Evolutionary conservation across 805 yeast species (phyloP).

Genomic region (Jamesozyma lodderae): DNA sequence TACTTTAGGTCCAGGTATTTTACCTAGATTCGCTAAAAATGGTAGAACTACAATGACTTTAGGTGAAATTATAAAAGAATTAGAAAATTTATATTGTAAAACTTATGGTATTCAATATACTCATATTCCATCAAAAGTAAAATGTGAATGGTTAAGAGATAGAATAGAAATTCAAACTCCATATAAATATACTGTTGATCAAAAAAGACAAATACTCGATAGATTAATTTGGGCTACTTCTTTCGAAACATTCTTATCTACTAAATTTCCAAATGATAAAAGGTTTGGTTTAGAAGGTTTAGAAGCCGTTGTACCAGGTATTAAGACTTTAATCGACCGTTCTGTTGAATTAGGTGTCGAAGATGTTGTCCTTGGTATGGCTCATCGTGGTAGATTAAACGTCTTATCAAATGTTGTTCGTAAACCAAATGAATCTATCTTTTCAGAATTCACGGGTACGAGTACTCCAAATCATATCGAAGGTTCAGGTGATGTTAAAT

Average conservation of each 20-base stretch:
- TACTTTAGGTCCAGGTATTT: conserved; percentile 93
- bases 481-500: conserved; percentile 98
- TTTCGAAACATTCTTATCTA: conserved; percentile 84
- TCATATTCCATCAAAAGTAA: conserved; percentile 89
- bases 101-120: conserved; percentile 90
- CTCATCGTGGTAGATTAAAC: conserved; percentile 98
- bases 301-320: conserved; percentile 92
- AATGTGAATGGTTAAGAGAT: conserved; percentile 98
- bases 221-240: conserved; percentile 94
- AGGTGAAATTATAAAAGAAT: conserved; percentile 64
- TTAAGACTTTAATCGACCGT: conserved; percentile 89
- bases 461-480: conserved; percentile 67
- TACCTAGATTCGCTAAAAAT: conserved; percentile 75
- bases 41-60: conserved; percentile 57
- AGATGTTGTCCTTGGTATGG: conserved; percentile 97
- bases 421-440: conserved; percentile 96
- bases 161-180: conserved; percentile 90
- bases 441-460: conserved; percentile 83
- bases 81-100: conserved; percentile 81
- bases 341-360: conserved; percentile 89
- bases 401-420: conserved; percentile 97
- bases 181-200: conserved; percentile 71
- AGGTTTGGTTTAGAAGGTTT: conserved; percentile 99
- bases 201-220: conserved; percentile 93
- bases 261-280: conserved; percentile 96